A percentile compares a stretch with the other conserved stretches of the same genome.
Evolutionary conservation across 129 eudicot genomes (phyloP).

Genomic region (Flaveria bidentis): DNA sequence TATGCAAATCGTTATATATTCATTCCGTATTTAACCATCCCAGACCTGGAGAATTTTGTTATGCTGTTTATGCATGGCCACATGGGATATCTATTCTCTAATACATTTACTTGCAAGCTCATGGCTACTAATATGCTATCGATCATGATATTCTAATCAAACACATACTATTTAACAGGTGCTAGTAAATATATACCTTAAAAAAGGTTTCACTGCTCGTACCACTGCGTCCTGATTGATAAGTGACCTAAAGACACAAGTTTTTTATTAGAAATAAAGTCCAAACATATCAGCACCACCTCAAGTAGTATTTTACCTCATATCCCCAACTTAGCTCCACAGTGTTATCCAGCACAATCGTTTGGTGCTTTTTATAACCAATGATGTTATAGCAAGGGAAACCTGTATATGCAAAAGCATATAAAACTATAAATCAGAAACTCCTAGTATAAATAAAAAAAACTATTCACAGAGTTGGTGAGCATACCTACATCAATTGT

Average conservation of each 20-base stretch:
- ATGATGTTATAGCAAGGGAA: neutral
- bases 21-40: too few relatives aligned
- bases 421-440: neutral
- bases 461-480: conserved; percentile 9
- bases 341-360: conserved; percentile 11
- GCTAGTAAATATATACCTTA: too few relatives aligned
- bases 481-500: conserved; percentile 16
- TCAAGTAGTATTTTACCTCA: conserved; percentile 8
- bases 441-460: neutral
- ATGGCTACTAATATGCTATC: neutral
- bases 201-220: neutral
- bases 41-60: too few relatives aligned
- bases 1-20: too few relatives aligned
- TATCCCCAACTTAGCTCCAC: conserved; percentile 12
- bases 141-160: neutral
- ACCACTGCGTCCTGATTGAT: neutral
- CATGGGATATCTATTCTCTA: neutral
- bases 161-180: neutral
- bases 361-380: neutral
- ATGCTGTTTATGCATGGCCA: too few relatives aligned
- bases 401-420: conserved; percentile 8
- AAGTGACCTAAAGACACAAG: neutral
- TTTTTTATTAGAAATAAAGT: neutral
- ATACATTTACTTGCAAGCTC: neutral
- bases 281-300: neutral